A percentile compares a stretch with the other conserved stretches of the same genome.
phyloP scores from a whole-genome alignment of 83 land plant genomes.

The Picea mariana region DNA sequence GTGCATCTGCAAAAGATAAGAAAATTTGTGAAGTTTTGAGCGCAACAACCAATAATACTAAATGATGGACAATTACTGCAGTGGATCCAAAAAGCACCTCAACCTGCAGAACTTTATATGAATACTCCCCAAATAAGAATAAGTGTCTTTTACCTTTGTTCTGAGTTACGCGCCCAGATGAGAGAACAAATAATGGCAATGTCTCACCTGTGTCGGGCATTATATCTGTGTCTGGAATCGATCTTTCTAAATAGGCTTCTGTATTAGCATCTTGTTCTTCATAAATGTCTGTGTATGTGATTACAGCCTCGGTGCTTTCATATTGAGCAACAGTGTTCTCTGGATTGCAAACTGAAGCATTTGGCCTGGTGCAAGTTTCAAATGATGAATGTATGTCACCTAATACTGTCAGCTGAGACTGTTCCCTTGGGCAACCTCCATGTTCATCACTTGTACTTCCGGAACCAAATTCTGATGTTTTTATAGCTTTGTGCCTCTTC shows the following conservation, averaged over 20 bases:
- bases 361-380: neutral
- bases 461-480: neutral
- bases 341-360: too few species aligned
- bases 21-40: neutral
- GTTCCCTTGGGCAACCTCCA: neutral
- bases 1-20: constrained; percentile 35
- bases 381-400: neutral
- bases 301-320: too few species aligned
- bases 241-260: neutral
- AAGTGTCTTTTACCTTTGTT: constrained; percentile 27
- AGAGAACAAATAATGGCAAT: constrained; percentile 30
- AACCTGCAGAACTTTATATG: neutral
- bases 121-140: neutral
- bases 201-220: constrained; percentile 20
- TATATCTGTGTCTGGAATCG: constrained; percentile 20
- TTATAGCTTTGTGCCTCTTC: neutral
- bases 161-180: constrained; percentile 34
- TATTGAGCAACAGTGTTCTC: too few species aligned
- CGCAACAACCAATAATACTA: neutral
- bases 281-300: too few species aligned
- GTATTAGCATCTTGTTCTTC: too few species aligned
- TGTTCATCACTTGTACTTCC: neutral
- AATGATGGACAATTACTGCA: neutral
- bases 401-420: neutral
- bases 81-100: neutral